A percentile compares a stretch with the other conserved stretches of the same genome.
These are phyloP conservation scores for Ehretia macrophylla DNA, from an alignment of 257 asterid genomes.

Conservation along the genomic window DNA sequence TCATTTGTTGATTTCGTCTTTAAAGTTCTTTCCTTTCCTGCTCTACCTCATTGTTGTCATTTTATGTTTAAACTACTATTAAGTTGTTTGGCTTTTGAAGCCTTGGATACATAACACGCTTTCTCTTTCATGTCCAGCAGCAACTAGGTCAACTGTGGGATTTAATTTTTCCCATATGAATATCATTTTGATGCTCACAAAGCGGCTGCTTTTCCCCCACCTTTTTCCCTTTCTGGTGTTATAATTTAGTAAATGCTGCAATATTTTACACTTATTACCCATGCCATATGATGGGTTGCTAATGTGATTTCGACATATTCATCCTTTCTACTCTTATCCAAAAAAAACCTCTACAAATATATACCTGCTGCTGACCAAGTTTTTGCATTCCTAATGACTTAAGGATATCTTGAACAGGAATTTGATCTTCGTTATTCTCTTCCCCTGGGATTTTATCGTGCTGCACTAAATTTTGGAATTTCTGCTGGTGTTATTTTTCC, in stretches of 20 bases:
- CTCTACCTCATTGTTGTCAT: too few relatives aligned
- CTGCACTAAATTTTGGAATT: constrained; percentile 77
- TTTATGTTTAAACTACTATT: too few relatives aligned
- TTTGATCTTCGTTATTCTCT: constrained; percentile 80
- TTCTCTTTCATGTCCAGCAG: neutral
- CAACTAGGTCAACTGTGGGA: neutral
- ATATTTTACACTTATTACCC: too few relatives aligned
- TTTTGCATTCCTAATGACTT: constrained; percentile 12
- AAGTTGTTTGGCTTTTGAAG: neutral
- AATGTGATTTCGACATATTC: too few relatives aligned
- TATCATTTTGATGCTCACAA: too few relatives aligned
- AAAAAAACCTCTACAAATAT: neutral
- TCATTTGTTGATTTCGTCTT: neutral
- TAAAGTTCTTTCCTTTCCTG: neutral
- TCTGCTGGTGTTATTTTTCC: constrained; percentile 76
- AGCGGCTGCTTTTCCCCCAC: too few relatives aligned
- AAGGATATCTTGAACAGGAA: constrained; percentile 49
- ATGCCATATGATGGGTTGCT: too few relatives aligned
- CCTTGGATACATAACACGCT: neutral
- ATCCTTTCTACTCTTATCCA: neutral
- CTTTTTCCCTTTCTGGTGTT: too few relatives aligned
- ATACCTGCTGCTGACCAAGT: neutral
- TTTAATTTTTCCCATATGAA: neutral
- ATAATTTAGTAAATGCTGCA: too few relatives aligned
- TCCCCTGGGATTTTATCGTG: constrained; percentile 75